Base-by-base conservation (phyloP, 129 eudicot species). In the Oenanthe sinensis region DNA sequence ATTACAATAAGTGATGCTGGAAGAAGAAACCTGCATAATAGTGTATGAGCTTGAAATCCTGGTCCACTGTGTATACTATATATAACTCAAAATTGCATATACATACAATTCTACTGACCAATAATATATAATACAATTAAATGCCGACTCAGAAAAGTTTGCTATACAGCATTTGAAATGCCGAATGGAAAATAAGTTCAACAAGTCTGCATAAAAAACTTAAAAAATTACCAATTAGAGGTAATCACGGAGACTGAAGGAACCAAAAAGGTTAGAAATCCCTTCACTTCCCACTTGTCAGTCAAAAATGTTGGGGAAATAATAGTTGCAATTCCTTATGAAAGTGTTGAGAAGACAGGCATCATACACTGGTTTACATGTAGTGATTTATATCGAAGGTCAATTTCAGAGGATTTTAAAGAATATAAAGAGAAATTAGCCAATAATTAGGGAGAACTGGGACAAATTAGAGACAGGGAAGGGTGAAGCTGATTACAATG, bases 1-100 rank as follows among this genome's bases (percentile, higher is more conserved):
- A 95, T 84, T 60, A 95, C 91, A 22, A 95, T 95, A 79, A 95
- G 96, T 79, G 99, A 95, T 83, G 99, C 99, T 63, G 99, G 99
- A 81, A 95, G 97, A 82, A 95, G 99, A 81, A 95, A 95, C 99
- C 99, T 95, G 97, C 83, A 82, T 50, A 43, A 83, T 71, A 47
- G 40, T 63, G 17, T 20, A 68, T 58, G 46, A 36, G 77, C 81
- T 69, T 58, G 50, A 74, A 73, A 17, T 84, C 77, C 76, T 39
- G 33, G 17, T 70, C 4, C 74, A 26, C n/a, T 16, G 22, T 77
- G 47, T 24, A 60, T n/a, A n/a, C n/a, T n/a, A n/a, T n/a, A n/a
- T 20, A 1, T 2, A 33, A 14, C 11, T 22, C 15, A 37, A 65
- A 65, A 67, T 13, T 47, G 39, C 15, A 20, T 46, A 50, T 19